A percentile compares a stretch with the other conserved stretches of the same genome.
Evolutionary conservation across 2,329 filamentous ascomycete species (phyloP).

Genomic region (Sporothrix pallida): DNA sequence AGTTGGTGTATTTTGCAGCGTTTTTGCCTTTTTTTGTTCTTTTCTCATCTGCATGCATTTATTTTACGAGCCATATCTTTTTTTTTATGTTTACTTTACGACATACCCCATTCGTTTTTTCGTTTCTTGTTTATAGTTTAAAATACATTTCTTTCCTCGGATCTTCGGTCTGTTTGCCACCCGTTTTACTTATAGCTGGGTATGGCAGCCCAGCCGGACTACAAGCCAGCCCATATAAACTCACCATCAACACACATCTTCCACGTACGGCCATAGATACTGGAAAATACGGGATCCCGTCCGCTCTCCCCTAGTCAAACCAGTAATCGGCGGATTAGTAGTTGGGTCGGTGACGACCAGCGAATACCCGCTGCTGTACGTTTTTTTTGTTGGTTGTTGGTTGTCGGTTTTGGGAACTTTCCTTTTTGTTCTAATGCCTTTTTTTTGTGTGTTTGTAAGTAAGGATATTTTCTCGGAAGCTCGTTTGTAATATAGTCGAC

Average conservation of each 20-base stretch:
- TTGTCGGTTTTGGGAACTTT: neutral
- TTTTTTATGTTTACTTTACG: neutral
- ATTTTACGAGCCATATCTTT: neutral
- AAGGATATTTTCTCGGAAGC: too few species aligned
- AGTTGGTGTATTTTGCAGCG: constrained; percentile 8
- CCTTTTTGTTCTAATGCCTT: neutral
- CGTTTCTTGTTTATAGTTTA: neutral
- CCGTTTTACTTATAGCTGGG: too few species aligned
- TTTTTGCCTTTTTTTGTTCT: neutral
- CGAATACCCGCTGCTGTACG: constrained; percentile 7
- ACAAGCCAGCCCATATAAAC: neutral
- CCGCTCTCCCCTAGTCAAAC: constrained; percentile 3
- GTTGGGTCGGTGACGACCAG: neutral
- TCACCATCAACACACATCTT: neutral
- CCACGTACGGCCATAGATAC: constrained; percentile 1
- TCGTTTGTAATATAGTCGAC: neutral
- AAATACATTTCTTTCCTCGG: neutral
- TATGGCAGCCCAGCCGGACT: too few species aligned
- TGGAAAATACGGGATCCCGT: constrained; percentile 6
- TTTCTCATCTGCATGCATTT: neutral
- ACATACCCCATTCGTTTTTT: constrained; percentile 21
- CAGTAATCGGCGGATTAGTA: constrained; percentile 2
- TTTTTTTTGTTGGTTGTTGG: neutral
- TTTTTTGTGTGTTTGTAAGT: too few species aligned
- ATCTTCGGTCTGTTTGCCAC: neutral